A percentile compares a stretch with the other conserved stretches of the same genome.
Evolutionary conservation across 352 stramenopile genomes (phyloP).

Genomic region (Globisporangium acanthophoron): DNA sequence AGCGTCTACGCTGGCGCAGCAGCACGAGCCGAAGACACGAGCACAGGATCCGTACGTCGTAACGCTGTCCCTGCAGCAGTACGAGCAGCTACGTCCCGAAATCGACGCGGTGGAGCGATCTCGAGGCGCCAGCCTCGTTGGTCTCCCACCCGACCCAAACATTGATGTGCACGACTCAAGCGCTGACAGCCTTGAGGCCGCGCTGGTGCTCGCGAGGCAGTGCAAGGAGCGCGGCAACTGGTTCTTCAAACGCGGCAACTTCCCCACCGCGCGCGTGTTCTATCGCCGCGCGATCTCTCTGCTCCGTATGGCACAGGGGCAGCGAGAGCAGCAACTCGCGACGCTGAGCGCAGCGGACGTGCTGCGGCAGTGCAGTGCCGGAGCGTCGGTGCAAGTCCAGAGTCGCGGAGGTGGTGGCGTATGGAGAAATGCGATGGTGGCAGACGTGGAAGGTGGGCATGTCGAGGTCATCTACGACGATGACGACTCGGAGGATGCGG

Average conservation of each 20-base stretch:
- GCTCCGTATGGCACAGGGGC: slow-evolving; percentile 34
- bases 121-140: slow-evolving; percentile 42
- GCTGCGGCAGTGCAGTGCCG: slow-evolving; percentile 36
- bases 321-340: slow-evolving; percentile 33
- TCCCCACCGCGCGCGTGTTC: slow-evolving; percentile 44
- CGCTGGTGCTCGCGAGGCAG: slow-evolving; percentile 17
- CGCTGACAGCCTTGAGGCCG: slow-evolving; percentile 4
- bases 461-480: slow-evolving; percentile 69
- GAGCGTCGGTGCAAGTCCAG: slow-evolving; percentile 48
- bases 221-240: slow-evolving; percentile 53
- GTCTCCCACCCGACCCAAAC: slow-evolving; percentile 28
- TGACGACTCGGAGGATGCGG: slow-evolving; percentile 39
- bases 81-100: slow-evolving; percentile 25
- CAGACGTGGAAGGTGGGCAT: slow-evolving; percentile 37
- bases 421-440: slow-evolving; percentile 57
- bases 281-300: slow-evolving; percentile 57
- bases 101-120: slow-evolving; percentile 50
- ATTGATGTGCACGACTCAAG: slow-evolving; percentile 3
- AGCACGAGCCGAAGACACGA: slow-evolving; percentile 25
- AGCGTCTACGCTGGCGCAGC: slow-evolving; percentile 22
- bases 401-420: slow-evolving; percentile 5
- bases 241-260: slow-evolving; percentile 63
- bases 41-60: slow-evolving; percentile 39
- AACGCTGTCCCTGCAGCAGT: slow-evolving; percentile 36
- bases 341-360: slow-evolving; percentile 25